A percentile compares a stretch with the other conserved stretches of the same genome.
These are phyloP conservation scores for Neofusicoccum parvum DNA, from an alignment of 2,329 filamentous ascomycete species.

Conservation along the genomic window DNA sequence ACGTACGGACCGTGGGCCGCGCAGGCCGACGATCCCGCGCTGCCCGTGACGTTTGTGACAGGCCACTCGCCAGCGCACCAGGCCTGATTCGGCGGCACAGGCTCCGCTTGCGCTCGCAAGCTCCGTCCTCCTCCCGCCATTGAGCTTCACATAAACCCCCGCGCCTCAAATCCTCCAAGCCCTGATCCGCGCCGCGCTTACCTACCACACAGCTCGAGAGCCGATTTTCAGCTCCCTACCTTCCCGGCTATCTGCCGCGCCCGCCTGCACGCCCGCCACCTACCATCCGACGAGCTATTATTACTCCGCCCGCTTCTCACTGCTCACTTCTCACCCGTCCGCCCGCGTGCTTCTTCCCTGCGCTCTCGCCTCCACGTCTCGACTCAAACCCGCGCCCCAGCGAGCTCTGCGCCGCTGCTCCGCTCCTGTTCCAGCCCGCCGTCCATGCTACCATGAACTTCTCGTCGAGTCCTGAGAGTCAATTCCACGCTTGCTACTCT, in stretches of 20 bases:
- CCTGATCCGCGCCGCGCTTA: slow-evolving; percentile 5
- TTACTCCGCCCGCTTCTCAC: slow-evolving; percentile 4
- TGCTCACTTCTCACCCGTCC: not conserved
- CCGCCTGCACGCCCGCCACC: not conserved
- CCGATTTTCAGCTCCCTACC: slow-evolving; percentile 1
- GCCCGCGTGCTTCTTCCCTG: not conserved
- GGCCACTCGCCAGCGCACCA: slow-evolving; percentile 10
- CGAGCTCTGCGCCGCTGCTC: not conserved
- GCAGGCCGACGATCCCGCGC: slow-evolving; percentile 2
- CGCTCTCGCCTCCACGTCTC: not conserved
- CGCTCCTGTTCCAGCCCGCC: not conserved
- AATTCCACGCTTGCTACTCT: slow-evolving; percentile 22
- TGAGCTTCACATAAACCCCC: slow-evolving; percentile 13
- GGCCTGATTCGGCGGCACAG: slow-evolving; percentile 4
- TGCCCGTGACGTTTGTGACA: slow-evolving; percentile 10
- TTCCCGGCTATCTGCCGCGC: not conserved
- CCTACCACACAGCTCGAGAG: not conserved
- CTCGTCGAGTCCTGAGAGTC: slow-evolving; percentile 18
- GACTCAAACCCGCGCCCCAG: not conserved
- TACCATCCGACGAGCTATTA: slow-evolving; percentile 1
- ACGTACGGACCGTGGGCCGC: not conserved
- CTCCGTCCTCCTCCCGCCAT: not conserved
- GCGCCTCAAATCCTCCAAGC: slow-evolving; percentile 10
- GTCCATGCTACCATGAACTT: slow-evolving; percentile 22
- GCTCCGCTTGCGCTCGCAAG: slow-evolving; percentile 14